Evolutionary conservation across 2,329 filamentous ascomycete genomes (phyloP).

Genomic region (Thermothelomyces thermophilus): DNA sequence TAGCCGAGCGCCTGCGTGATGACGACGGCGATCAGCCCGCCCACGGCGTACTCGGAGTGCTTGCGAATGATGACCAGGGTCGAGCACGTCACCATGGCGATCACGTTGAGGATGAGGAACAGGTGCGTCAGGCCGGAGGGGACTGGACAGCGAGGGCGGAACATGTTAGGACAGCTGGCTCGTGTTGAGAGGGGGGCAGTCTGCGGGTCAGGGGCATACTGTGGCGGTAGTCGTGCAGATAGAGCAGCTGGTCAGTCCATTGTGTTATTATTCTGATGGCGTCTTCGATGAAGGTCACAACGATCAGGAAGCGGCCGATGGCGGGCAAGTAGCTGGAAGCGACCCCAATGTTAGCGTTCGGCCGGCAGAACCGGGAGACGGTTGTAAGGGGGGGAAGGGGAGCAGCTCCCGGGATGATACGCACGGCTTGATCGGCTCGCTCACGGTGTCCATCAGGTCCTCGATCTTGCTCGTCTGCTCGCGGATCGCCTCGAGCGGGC

Average conservation of each 20-base stretch:
- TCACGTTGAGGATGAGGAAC: slow-evolving; percentile 84
- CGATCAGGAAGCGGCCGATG: slow-evolving; percentile 94
- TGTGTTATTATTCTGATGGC: slow-evolving; percentile 93
- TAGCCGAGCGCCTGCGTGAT: slow-evolving; percentile 92
- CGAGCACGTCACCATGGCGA: slow-evolving; percentile 80
- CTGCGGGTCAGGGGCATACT: too few species aligned
- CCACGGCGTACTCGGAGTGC: slow-evolving; percentile 88
- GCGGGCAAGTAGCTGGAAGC: slow-evolving; percentile 73
- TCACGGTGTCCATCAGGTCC: slow-evolving; percentile 78
- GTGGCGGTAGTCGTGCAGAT: slow-evolving; percentile 84
- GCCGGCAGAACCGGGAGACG: too few species aligned
- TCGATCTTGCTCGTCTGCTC: slow-evolving; percentile 98
- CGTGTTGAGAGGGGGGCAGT: too few species aligned
- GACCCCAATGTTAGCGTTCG: slow-evolving; percentile 21
- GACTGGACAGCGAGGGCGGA: slow-evolving; percentile 63
- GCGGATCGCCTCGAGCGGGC: slow-evolving; percentile 79
- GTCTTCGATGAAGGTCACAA: slow-evolving; percentile 97
- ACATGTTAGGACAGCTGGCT: background rate
- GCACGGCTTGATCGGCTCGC: slow-evolving; percentile 92
- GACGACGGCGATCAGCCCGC: slow-evolving; percentile 83
- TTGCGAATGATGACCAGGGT: slow-evolving; percentile 83
- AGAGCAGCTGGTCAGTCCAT: slow-evolving; percentile 91
- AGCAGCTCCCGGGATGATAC: slow-evolving; percentile 27
- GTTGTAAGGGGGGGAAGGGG: too few species aligned
- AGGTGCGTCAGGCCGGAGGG: slow-evolving; percentile 81